Evolutionary conservation across 352 stramenopile genomes (phyloP), one percentile per base, ranked within the genome.

Genomic region (Halophytophthora polymorphica): DNA sequence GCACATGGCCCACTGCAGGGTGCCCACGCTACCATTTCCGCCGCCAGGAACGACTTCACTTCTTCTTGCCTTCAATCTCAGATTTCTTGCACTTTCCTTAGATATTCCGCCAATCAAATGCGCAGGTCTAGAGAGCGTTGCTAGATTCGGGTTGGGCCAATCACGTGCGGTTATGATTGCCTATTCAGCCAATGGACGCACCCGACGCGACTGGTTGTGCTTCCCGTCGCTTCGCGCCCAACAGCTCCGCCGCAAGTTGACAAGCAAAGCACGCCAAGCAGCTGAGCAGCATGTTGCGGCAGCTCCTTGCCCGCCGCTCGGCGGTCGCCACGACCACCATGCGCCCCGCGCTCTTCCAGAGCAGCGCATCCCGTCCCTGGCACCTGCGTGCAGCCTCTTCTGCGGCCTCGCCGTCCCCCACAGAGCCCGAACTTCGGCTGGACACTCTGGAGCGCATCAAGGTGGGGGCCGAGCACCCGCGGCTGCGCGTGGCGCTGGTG

Each of bases 401-500:
- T 0, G 23, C 45, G 1, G 18, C 45, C 5, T 42, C 50, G 31
- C 36, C 45, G 6, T 49, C 53, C 0, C 7, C 5, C 11, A 65
- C 64, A 18, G 41, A 67, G 19, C 46, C 58, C 19, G 66, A 77
- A 0, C 25, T 21, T 35, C 62, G 58, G 35, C 43, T 79, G 7
- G 64, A 58, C 44, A 62, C 58, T 44, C 55, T 80, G 22, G 63
- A 77, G 55, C 66, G 63, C 13, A 55, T 80, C 37, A 60, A 57
- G 14, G 63, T 64, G 41, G 56, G 33, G 1, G 58, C 69, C 21
- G 23, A 39, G 14, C 75, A 79, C 50, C 69, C 79, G 19, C 81
- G 76, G 8, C 83, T 91, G 33, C 80, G 80, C 23, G 69, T 93
- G 19, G 83, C 80, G 34, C 78, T 93, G 23, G 83, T 93, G n/a